Conservation (phyloP, 2,329 filamentous ascomycete genomes). For the Dactylellina leptospora region DNA sequence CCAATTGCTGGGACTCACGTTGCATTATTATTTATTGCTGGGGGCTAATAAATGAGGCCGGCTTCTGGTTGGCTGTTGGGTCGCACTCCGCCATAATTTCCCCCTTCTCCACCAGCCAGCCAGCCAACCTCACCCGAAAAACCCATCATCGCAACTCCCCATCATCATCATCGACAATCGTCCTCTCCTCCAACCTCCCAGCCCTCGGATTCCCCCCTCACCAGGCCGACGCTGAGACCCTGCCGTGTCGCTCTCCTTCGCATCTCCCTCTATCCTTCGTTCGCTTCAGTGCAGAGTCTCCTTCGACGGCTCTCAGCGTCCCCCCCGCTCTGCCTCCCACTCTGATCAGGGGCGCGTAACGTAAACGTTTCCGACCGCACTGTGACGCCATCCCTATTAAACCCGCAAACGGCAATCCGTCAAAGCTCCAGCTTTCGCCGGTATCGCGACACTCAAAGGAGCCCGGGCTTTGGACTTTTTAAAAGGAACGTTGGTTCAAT, state of each 20-base stretch:
- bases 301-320: conserved; percentile 2
- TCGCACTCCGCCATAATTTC: neutral
- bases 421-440: neutral
- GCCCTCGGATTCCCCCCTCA: conserved; percentile 21
- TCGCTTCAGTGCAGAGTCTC: conserved; percentile 16
- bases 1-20: conserved; percentile 19
- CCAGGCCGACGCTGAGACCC: conserved; percentile 35
- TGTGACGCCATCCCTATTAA: conserved; percentile 41
- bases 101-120: neutral
- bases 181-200: neutral
- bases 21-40: conserved; percentile 3
- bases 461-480: neutral
- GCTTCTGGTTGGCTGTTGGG: conserved; percentile 6
- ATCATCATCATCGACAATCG: conserved; percentile 30
- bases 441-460: conserved; percentile 1
- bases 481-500: neutral
- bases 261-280: conserved; percentile 27
- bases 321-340: conserved; percentile 1
- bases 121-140: conserved; percentile 32
- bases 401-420: conserved; percentile 24
- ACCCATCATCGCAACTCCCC: conserved; percentile 1
- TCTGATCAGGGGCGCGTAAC: conserved; percentile 49
- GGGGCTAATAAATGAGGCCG: neutral
- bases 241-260: conserved; percentile 12
- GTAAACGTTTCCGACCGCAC: conserved; percentile 32